A percentile compares a stretch with the other conserved stretches of the same genome.
phyloP scores from a whole-genome alignment of 2,329 filamentous ascomycete species.

The Parascedosporium putredinis region DNA sequence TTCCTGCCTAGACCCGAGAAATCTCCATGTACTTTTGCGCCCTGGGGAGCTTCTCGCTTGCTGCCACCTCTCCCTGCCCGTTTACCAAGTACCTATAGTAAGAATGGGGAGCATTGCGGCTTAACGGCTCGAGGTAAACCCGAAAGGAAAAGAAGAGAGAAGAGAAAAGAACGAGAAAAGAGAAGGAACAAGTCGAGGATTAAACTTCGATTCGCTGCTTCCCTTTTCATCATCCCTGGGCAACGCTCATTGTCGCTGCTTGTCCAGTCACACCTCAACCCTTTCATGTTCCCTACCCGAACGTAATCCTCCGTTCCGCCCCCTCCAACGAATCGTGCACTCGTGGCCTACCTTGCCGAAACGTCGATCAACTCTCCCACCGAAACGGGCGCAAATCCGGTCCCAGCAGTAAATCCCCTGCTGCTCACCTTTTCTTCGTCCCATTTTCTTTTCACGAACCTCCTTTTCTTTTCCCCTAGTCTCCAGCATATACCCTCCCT shows the following conservation, averaged over 20 bases:
- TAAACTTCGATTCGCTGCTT: no score
- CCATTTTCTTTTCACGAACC: not conserved
- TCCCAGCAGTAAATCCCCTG: not conserved
- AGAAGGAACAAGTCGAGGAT: no score
- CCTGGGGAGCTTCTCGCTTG: not conserved
- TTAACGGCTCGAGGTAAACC: no score
- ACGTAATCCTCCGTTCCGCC: not conserved
- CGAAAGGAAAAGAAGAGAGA: not conserved
- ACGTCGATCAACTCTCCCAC: slow-evolving; percentile 4
- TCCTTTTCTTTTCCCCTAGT: not conserved
- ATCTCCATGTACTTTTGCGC: not conserved
- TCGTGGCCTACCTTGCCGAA: slow-evolving; percentile 5
- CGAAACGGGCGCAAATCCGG: slow-evolving; percentile 5
- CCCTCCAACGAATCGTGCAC: not conserved
- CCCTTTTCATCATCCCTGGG: no score
- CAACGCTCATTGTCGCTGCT: not conserved
- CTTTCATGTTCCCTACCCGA: not conserved
- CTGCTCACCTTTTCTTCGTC: not conserved
- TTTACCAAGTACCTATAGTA: no score
- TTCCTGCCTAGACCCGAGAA: not conserved
- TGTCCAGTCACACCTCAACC: not conserved
- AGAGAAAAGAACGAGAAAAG: not conserved
- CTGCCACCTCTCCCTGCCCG: no score
- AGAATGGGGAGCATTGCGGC: not conserved
- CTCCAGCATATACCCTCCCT: no score